Base-by-base conservation (phyloP, 208 protist genomes). In the Balamuthia mandrillaris region DNA sequence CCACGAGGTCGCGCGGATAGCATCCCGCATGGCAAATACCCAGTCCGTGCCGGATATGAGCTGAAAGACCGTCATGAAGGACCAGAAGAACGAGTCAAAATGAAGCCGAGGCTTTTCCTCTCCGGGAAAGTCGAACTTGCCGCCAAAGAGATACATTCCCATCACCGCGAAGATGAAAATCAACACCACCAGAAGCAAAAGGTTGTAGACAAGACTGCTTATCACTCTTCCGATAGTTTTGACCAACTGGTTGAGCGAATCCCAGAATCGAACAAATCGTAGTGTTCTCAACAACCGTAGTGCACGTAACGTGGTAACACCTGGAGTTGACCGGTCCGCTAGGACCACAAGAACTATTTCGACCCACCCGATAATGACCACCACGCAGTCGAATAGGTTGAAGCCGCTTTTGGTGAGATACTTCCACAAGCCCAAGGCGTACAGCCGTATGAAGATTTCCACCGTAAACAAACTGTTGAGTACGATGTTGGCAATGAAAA, bases 231-330 rank as follows among this genome's bases (percentile, higher is more conserved):
- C 14, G 41, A 89, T 45, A 10, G 52, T 41, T 24, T 6, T 1
- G 47, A 91, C 18, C n/a, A 92, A 16, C 39, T 65, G 24, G 18
- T 37, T 85, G 79, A 51, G 81, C 42, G 75, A 86, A 74, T 81
- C 5, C 65, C 89, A 91, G 16, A 39, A 42, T 12, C 77, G 77
- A 21, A 74, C 41, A 29, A 91, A 70, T 54, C 74, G 82, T 54
- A 92, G 82, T 29, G 89, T 54, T 2, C 89, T 70, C 12, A 92
- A n/a, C 7, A 89, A 21, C 18, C 88, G 88, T 24, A 92, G 56
- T 4, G 65, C 29, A 27, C 90, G 85, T 3, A 92, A 95, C 86
- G 95, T 96, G 91, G 92, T 94, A 35, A 95, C 33, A 51, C n/a
- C 65, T 44, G 10, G 27, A 12, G 5, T 24, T 31, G 21, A 35